Percentiles rank a stretch among this genome's conserved stretches.
These are phyloP conservation scores for Graphilbum sp. DNA, from an alignment of 2,329 filamentous ascomycete species.

Conservation along the genomic window DNA sequence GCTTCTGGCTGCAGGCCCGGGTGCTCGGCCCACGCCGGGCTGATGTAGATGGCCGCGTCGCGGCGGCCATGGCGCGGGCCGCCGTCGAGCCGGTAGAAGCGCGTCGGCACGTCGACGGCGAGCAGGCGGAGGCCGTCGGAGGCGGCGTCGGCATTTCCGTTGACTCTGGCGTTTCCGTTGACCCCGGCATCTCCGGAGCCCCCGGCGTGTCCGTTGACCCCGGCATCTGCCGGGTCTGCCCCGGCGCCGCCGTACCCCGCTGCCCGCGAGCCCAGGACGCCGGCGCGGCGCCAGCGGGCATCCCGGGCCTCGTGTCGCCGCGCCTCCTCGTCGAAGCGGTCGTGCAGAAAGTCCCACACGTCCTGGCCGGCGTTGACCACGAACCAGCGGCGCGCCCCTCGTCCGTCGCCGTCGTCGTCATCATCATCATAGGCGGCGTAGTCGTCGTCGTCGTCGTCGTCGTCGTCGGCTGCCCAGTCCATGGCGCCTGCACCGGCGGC, in stretches of 20 bases:
- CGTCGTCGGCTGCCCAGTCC: neutral
- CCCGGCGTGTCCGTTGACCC: conserved; percentile 7
- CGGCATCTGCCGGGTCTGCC: conserved; percentile 1
- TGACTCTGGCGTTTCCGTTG: conserved; percentile 15
- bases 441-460: neutral
- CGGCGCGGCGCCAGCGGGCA: conserved; percentile 17
- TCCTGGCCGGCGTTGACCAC: conserved; percentile 38
- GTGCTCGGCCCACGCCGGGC: conserved; percentile 32
- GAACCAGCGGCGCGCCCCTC: conserved; percentile 31
- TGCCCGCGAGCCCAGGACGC: conserved; percentile 19
- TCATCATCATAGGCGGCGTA: neutral
- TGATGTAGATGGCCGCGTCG: conserved; percentile 33
- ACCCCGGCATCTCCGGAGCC: conserved; percentile 7
- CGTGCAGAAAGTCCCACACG: conserved; percentile 28
- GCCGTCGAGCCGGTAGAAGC: conserved; percentile 30
- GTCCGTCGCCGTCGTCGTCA: neutral
- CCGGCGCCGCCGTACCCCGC: conserved; percentile 12
- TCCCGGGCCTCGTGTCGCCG: conserved; percentile 15
- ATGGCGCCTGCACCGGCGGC: neutral
- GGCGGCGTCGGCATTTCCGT: neutral
- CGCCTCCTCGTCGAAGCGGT: conserved; percentile 25
- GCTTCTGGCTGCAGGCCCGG: conserved; percentile 25
- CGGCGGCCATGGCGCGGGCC: conserved; percentile 14
- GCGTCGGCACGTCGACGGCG: conserved; percentile 29
- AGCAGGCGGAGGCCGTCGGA: conserved; percentile 25